Percentiles rank a stretch among this genome's conserved stretches.
Evolutionary conservation across 768 basidiomycete genomes (phyloP).

Genomic region (Mycena maculata): DNA sequence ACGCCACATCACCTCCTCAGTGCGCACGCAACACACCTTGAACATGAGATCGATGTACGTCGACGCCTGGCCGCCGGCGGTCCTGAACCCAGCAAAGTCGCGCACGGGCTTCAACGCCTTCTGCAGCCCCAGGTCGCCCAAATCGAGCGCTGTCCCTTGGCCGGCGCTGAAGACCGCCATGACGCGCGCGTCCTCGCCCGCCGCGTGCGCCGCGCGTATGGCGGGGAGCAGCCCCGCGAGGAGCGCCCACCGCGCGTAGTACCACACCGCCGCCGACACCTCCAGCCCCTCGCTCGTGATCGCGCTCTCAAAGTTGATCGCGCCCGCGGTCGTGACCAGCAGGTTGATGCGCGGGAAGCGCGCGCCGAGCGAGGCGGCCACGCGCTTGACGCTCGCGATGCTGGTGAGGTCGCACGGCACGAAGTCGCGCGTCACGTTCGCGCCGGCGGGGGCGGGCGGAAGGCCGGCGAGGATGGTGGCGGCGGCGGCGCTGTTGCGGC

Average conservation of each 20-base stretch:
- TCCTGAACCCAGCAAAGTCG: slow-evolving; percentile 8
- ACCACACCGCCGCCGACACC: slow-evolving; percentile 49
- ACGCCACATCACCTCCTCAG: slow-evolving; percentile 12
- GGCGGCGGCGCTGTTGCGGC: slow-evolving; percentile 15
- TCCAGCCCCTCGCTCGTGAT: slow-evolving; percentile 43
- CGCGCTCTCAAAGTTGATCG: slow-evolving; percentile 31
- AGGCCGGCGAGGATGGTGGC: slow-evolving; percentile 16
- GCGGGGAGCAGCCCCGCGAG: slow-evolving; percentile 47
- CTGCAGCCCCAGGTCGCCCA: slow-evolving; percentile 47
- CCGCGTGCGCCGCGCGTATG: slow-evolving; percentile 45
- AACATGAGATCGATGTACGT: slow-evolving; percentile 19
- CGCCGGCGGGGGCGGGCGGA: slow-evolving; percentile 18
- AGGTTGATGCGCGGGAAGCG: slow-evolving; percentile 49
- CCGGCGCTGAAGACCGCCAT: slow-evolving; percentile 46
- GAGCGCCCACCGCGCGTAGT: slow-evolving; percentile 52
- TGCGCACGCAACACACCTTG: slow-evolving; percentile 20
- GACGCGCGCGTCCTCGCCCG: slow-evolving; percentile 51
- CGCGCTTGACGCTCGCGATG: slow-evolving; percentile 26
- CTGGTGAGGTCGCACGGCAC: slow-evolving; percentile 24
- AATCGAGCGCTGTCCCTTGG: slow-evolving; percentile 40
- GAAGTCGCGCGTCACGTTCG: slow-evolving; percentile 19
- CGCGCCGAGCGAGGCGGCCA: slow-evolving; percentile 32
- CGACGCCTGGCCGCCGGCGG: slow-evolving; percentile 12
- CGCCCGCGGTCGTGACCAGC: slow-evolving; percentile 47
- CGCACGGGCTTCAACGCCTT: slow-evolving; percentile 16